These are phyloP conservation scores for Wolfiporia cocos DNA, from an alignment of 1,284 basidiomycete species.

Conservation along the genomic window DNA sequence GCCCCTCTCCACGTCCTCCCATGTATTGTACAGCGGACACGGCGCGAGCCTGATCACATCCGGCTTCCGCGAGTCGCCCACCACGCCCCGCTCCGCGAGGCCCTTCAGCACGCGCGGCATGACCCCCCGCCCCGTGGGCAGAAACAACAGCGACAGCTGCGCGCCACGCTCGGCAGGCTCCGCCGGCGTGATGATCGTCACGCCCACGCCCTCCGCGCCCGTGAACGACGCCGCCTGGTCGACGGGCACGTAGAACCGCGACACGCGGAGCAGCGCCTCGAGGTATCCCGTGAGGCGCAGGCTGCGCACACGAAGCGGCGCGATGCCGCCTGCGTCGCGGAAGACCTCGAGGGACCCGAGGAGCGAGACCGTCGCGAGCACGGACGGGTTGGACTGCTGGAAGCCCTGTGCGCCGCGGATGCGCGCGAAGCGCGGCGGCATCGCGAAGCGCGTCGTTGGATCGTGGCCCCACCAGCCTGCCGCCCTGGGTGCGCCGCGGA, in stretches of 20 bases:
- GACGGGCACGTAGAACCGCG: constrained; percentile 53
- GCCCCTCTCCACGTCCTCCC: constrained; percentile 69
- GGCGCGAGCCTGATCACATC: constrained; percentile 88
- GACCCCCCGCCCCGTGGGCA: constrained; percentile 51
- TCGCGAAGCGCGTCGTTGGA: constrained; percentile 81
- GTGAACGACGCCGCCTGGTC: constrained; percentile 29
- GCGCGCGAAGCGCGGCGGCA: constrained; percentile 81
- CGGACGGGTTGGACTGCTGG: constrained; percentile 91
- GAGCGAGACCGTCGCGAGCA: constrained; percentile 74
- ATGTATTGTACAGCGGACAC: constrained; percentile 78
- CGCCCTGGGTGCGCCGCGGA: constrained; percentile 43
- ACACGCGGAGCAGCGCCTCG: constrained; percentile 56
- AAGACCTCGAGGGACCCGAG: constrained; percentile 82
- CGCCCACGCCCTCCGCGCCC: constrained; percentile 35
- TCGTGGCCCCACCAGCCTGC: constrained; percentile 99
- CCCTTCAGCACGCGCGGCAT: constrained; percentile 70
- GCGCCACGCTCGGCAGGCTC: constrained; percentile 68
- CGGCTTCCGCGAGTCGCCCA: constrained; percentile 87
- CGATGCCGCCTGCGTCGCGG: constrained; percentile 71
- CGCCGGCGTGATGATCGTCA: constrained; percentile 85
- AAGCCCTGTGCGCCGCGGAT: constrained; percentile 91
- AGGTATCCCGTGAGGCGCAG: constrained; percentile 66
- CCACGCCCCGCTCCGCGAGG: constrained; percentile 66
- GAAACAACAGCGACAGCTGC: constrained; percentile 80
- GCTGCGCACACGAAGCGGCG: constrained; percentile 62